Conservation (phyloP, 345 rosid species). For the Salix suchowensis region DNA sequence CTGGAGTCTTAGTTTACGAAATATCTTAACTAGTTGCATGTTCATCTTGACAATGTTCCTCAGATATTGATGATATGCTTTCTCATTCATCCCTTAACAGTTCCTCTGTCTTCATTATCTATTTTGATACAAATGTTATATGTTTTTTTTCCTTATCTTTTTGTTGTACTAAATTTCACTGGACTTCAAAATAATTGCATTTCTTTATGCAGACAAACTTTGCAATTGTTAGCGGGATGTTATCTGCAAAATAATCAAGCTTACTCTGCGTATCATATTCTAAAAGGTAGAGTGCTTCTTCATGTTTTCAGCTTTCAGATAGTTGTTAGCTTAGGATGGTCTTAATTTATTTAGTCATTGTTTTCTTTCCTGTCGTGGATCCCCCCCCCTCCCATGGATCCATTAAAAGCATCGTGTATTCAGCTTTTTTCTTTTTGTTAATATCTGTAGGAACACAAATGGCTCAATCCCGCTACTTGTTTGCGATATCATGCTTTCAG, state of each 20-base stretch:
- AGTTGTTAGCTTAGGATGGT: neutral
- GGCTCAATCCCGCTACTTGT: constrained; percentile 97
- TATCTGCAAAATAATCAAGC: constrained; percentile 93
- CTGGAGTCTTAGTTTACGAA: neutral
- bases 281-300: constrained; percentile 50
- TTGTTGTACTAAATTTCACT: neutral
- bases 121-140: neutral
- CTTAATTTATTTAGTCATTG: neutral
- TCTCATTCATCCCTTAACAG: neutral
- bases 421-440: constrained; percentile 13
- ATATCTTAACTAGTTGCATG: neutral
- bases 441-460: constrained; percentile 69
- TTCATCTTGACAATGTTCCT: neutral
- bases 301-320: neutral
- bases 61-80: too few species aligned
- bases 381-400: constrained; percentile 6
- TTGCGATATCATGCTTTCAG: constrained; percentile 91
- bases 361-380: neutral
- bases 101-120: neutral
- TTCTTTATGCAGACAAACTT: constrained; percentile 53
- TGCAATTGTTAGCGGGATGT: constrained; percentile 78
- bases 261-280: constrained; percentile 75
- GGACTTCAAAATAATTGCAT: neutral
- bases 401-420: constrained; percentile 11
- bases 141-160: neutral